These are phyloP conservation scores for Corylus americana DNA, from an alignment of 306 rosid species.

Conservation along the genomic window DNA sequence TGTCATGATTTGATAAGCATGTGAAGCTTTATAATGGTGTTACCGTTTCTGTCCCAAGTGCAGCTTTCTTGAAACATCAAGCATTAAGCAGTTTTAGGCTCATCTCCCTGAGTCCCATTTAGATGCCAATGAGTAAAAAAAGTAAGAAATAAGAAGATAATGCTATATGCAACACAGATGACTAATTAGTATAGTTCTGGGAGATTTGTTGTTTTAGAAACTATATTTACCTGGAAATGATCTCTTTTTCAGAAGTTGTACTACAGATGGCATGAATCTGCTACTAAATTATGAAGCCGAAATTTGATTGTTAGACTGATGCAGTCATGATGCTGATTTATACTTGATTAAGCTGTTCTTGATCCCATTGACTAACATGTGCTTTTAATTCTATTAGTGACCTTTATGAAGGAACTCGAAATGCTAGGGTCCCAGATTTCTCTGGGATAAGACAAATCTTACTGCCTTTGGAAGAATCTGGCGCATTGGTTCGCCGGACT, in stretches of 20 bases:
- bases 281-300: not conserved
- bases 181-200: not conserved
- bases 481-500: conserved; percentile 76
- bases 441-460: conserved; percentile 70
- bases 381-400: conserved; percentile 53
- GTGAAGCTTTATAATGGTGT: not conserved
- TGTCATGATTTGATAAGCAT: not conserved
- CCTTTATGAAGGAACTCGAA: conserved; percentile 94
- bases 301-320: not conserved
- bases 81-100: not conserved
- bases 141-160: not conserved
- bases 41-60: not conserved
- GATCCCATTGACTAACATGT: conserved; percentile 18
- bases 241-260: not conserved
- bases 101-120: not conserved
- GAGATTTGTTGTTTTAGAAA: not conserved
- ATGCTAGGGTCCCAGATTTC: conserved; percentile 68
- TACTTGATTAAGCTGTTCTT: not conserved
- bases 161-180: not conserved
- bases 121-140: not conserved
- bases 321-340: not conserved
- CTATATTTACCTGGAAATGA: not conserved
- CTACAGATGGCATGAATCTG: not conserved
- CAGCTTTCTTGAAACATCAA: not conserved
- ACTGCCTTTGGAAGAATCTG: conserved; percentile 74